These are phyloP conservation scores for Tolypocladium ophioglossoides DNA, from an alignment of 2,329 filamentous ascomycete species.

Conservation along the genomic window DNA sequence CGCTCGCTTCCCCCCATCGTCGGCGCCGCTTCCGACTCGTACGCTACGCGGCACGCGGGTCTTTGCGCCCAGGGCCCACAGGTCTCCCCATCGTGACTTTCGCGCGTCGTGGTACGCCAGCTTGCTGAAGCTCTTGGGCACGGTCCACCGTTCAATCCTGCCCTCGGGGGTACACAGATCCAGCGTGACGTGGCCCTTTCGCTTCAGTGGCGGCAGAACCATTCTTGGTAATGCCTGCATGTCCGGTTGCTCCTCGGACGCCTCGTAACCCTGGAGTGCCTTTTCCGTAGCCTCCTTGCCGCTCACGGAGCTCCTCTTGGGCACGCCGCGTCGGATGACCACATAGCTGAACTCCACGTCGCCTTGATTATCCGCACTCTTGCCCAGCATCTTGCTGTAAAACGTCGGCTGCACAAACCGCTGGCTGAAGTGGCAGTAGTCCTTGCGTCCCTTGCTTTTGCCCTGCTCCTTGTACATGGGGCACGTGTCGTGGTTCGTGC, in stretches of 20 bases:
- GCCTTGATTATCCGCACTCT: conserved; percentile 67
- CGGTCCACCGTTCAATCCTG: conserved; percentile 84
- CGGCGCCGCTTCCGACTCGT: conserved; percentile 42
- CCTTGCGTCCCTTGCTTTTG: conserved; percentile 62
- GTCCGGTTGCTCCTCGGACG: conserved; percentile 32
- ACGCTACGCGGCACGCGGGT: conserved; percentile 56
- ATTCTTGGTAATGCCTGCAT: conserved; percentile 66
- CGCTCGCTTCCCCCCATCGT: conserved; percentile 37
- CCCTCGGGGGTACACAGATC: conserved; percentile 85
- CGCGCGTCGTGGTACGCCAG: conserved; percentile 86
- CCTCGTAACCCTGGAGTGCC: conserved; percentile 65
- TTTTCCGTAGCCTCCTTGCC: conserved; percentile 46
- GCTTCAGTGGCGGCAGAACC: conserved; percentile 74
- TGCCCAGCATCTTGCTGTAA: conserved; percentile 64
- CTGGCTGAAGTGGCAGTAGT: conserved; percentile 86
- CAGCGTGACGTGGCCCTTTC: conserved; percentile 75
- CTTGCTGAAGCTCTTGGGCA: conserved; percentile 70
- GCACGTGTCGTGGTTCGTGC: conserved; percentile 80
- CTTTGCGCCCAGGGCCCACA: conserved; percentile 94
- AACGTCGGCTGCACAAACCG: conserved; percentile 77
- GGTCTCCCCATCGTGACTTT: conserved; percentile 82
- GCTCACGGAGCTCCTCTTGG: conserved; percentile 24
- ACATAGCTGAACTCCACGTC: conserved; percentile 88
- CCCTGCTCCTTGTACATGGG: conserved; percentile 78
- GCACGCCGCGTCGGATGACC: conserved; percentile 66